Evolutionary conservation across 2,329 filamentous ascomycete genomes (phyloP).

Genomic region (Zasmidium angulare): DNA sequence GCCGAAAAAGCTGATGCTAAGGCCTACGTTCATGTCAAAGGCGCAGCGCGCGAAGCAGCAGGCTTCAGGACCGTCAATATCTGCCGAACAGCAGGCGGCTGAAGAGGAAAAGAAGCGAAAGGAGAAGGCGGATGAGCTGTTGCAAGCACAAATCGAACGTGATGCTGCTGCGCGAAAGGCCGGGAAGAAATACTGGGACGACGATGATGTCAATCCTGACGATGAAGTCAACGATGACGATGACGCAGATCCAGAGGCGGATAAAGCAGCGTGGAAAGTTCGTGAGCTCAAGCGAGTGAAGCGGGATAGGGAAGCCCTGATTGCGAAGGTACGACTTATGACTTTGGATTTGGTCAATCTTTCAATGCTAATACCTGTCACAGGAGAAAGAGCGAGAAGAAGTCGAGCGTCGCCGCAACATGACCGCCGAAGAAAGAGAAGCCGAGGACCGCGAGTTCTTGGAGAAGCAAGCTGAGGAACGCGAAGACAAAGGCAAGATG

Average conservation of each 20-base stretch:
- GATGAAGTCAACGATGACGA: slow-evolving; percentile 87
- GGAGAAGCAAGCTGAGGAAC: slow-evolving; percentile 73
- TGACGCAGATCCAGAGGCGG: slow-evolving; percentile 79
- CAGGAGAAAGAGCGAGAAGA: slow-evolving; percentile 81
- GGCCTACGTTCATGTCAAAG: slow-evolving; percentile 69
- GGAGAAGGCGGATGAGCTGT: slow-evolving; percentile 72
- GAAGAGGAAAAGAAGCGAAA: slow-evolving; percentile 60
- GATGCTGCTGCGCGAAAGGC: slow-evolving; percentile 72
- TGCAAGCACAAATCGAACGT: slow-evolving; percentile 85
- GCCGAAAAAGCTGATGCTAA: slow-evolving; percentile 56
- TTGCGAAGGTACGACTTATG: slow-evolving; percentile 54
- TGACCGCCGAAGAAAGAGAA: slow-evolving; percentile 81
- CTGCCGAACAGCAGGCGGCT: slow-evolving; percentile 44
- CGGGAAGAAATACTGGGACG: slow-evolving; percentile 85
- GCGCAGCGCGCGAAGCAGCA: slow-evolving; percentile 52
- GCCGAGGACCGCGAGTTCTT: slow-evolving; percentile 81
- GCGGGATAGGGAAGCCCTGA: slow-evolving; percentile 72
- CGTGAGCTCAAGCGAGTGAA: slow-evolving; percentile 87
- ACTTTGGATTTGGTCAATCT: too few species aligned
- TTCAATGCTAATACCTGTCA: too few species aligned
- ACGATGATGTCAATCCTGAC: slow-evolving; percentile 62
- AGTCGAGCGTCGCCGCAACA: slow-evolving; percentile 80
- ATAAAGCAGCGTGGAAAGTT: slow-evolving; percentile 90
- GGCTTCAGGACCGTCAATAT: slow-evolving; percentile 28
- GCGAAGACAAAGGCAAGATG: slow-evolving; percentile 74